phyloP scores from a whole-genome alignment of 768 basidiomycete genomes.

The Saitozyma sp. region DNA sequence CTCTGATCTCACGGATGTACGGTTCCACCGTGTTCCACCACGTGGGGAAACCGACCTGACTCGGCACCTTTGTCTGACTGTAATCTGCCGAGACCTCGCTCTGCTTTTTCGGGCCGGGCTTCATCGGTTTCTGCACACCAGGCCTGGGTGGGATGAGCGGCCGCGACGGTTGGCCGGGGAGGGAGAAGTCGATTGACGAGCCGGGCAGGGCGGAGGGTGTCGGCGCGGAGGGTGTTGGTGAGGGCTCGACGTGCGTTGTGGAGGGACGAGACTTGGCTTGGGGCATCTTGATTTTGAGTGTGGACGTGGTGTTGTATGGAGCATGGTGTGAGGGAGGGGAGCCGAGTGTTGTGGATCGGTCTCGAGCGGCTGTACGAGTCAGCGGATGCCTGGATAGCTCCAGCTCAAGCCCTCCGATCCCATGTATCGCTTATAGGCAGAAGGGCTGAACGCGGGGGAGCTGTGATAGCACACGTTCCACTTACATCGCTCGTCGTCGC shows the following conservation, averaged over 20 bases:
- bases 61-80: constrained; percentile 74
- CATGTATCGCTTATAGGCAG: too few relatives aligned
- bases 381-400: not conserved
- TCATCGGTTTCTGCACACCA: constrained; percentile 47
- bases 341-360: constrained; percentile 28
- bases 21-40: constrained; percentile 89
- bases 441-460: too few relatives aligned
- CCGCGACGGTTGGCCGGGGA: constrained; percentile 31
- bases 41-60: constrained; percentile 58
- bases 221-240: constrained; percentile 29
- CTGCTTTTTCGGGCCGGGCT: constrained; percentile 56
- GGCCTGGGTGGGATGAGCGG: constrained; percentile 44
- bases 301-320: constrained; percentile 27
- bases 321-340: constrained; percentile 26
- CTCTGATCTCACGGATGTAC: constrained; percentile 82
- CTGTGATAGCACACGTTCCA: too few relatives aligned
- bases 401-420: too few relatives aligned
- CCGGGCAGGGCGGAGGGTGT: constrained; percentile 16
- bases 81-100: constrained; percentile 85
- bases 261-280: constrained; percentile 12
- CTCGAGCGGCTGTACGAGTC: constrained; percentile 16
- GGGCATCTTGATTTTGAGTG: constrained; percentile 42
- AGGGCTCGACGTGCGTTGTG: constrained; percentile 17
- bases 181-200: constrained; percentile 39
- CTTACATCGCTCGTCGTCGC: constrained; percentile 44